Conservation (phyloP, 2,329 filamentous ascomycete species). For the Penicillium paneum region DNA sequence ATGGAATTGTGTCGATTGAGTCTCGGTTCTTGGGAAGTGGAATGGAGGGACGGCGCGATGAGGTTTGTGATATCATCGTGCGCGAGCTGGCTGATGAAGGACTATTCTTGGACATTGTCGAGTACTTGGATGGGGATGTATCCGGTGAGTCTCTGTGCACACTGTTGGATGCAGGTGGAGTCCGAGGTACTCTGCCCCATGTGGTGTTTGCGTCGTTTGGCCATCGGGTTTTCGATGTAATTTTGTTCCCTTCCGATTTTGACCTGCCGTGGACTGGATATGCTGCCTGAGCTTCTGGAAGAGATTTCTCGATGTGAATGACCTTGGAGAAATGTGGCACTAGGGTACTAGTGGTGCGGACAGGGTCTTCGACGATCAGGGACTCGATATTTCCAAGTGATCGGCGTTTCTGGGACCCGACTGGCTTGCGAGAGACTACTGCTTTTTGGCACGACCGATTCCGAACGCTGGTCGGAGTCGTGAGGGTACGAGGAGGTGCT, state of each 20-base stretch:
- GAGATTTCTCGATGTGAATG: constrained; percentile 4
- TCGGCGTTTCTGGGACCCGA: constrained; percentile 32
- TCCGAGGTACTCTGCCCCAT: constrained; percentile 7
- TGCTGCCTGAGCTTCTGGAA: background rate
- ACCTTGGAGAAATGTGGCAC: constrained; percentile 34
- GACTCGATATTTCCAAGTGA: constrained; percentile 27
- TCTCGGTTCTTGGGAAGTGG: constrained; percentile 16
- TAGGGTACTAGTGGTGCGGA: constrained; percentile 22
- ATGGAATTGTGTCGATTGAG: constrained; percentile 15
- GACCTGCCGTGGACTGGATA: constrained; percentile 11
- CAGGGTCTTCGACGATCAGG: constrained; percentile 16
- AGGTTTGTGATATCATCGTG: constrained; percentile 23
- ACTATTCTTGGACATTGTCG: constrained; percentile 6
- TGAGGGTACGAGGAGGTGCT: constrained; percentile 35
- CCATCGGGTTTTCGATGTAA: constrained; percentile 3
- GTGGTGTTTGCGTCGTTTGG: background rate
- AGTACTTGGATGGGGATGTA: constrained; percentile 2
- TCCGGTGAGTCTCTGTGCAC: background rate
- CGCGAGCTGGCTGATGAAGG: constrained; percentile 19
- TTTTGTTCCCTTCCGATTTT: constrained; percentile 12
- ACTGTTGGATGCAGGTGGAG: constrained; percentile 1
- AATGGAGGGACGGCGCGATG: constrained; percentile 23
- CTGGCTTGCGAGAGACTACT: constrained; percentile 37
- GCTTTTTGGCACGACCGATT: constrained; percentile 22
- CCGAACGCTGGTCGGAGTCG: constrained; percentile 18